phyloP scores from a whole-genome alignment of 768 basidiomycete species.

The Hebeloma cylindrosporum region DNA sequence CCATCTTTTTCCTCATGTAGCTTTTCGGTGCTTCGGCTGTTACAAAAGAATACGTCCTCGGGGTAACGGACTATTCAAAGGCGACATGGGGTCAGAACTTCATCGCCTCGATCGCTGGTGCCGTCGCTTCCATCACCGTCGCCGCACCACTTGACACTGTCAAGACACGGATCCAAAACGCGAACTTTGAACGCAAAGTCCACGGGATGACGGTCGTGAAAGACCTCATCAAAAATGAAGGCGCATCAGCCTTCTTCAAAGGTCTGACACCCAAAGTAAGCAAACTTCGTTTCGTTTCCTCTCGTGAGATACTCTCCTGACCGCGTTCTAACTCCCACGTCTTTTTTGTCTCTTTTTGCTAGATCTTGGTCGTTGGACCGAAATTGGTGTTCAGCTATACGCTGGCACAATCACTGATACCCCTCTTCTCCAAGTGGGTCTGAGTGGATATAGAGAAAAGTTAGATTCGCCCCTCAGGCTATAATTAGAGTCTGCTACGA shows the following conservation, averaged over 20 bases:
- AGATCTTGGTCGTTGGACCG: conserved; percentile 95
- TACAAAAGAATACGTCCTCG: conserved; percentile 92
- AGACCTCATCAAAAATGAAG: conserved; percentile 88
- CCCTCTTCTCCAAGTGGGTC: conserved; percentile 85
- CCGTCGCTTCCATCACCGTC: conserved; percentile 92
- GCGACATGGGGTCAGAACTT: conserved; percentile 99
- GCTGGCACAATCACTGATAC: conserved; percentile 93
- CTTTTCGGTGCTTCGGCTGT: conserved; percentile 96
- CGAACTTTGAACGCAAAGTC: conserved; percentile 90
- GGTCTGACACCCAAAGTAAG: conserved; percentile 93
- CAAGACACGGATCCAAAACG: conserved; percentile 98
- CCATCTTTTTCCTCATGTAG: conserved; percentile 37
- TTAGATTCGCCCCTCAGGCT: no score
- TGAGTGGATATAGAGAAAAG: conserved; percentile 27
- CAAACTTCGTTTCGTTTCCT: conserved; percentile 24
- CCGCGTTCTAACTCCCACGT: not conserved
- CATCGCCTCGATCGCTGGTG: conserved; percentile 90
- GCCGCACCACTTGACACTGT: conserved; percentile 95
- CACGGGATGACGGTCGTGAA: conserved; percentile 77
- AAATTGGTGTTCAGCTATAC: conserved; percentile 99
- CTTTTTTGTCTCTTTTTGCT: conserved; percentile 4
- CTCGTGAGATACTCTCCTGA: conserved; percentile 15
- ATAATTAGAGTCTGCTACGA: no score
- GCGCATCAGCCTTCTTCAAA: conserved; percentile 86
- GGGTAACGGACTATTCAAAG: conserved; percentile 84